phyloP scores from a whole-genome alignment of 345 rosid genomes.

The Salix koriyanagi region DNA sequence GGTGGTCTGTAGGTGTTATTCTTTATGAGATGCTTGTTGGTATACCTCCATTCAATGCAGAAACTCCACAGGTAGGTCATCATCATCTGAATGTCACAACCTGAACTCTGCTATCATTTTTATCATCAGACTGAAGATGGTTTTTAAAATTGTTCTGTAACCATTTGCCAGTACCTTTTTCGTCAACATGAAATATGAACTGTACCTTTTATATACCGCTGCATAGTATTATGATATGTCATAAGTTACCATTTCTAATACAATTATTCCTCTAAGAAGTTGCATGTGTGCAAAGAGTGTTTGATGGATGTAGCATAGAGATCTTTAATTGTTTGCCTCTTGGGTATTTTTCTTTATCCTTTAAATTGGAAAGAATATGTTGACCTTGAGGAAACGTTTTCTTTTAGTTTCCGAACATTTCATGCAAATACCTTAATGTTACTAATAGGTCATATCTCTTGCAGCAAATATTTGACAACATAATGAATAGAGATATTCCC shows the following conservation, averaged over 20 bases:
- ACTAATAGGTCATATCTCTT: constrained; percentile 12
- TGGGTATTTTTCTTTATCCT: neutral
- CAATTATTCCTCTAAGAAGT: neutral
- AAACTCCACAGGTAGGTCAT: constrained; percentile 67
- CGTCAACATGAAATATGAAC: neutral
- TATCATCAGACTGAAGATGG: neutral
- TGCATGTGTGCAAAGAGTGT: neutral
- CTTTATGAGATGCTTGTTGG: constrained; percentile 92
- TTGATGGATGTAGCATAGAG: neutral
- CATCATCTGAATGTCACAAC: neutral
- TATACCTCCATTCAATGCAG: constrained; percentile 92
- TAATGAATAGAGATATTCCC: constrained; percentile 83
- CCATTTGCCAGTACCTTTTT: neutral
- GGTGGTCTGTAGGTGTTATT: constrained; percentile 98
- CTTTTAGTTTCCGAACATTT: neutral
- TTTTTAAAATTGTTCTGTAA: neutral
- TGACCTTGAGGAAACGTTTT: neutral
- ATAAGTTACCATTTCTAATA: neutral
- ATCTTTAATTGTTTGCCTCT: neutral
- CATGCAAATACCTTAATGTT: constrained; percentile 1
- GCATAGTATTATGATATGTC: neutral
- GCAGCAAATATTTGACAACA: constrained; percentile 92
- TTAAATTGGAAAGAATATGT: neutral
- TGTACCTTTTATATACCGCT: neutral
- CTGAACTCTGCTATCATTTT: neutral